A percentile compares a stretch with the other conserved stretches of the same genome.
phyloP scores from a whole-genome alignment of 116 monocot genomes.

The Cymodocea nodosa region DNA sequence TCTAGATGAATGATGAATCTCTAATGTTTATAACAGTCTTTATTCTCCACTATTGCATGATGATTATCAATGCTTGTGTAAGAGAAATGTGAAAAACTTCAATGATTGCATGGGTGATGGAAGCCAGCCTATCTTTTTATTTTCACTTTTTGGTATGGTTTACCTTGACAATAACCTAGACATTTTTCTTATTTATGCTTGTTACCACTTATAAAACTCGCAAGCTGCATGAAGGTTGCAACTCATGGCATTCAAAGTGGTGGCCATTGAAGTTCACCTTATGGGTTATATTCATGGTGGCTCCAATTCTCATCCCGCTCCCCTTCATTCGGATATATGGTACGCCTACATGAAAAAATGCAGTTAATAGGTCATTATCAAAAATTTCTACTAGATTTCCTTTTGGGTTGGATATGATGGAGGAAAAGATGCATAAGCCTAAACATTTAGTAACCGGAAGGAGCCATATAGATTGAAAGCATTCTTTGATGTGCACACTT shows the following conservation, averaged over 20 bases:
- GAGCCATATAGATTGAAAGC: no score
- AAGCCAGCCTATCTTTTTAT: neutral
- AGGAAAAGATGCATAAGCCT: no score
- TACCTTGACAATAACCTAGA: constrained; percentile 37
- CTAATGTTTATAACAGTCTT: no score
- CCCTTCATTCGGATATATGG: constrained; percentile 40
- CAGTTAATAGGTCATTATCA: neutral
- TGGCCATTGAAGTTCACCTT: constrained; percentile 40
- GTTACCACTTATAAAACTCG: constrained; percentile 33
- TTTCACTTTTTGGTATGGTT: neutral
- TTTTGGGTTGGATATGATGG: neutral
- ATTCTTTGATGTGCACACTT: no score
- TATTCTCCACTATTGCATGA: no score
- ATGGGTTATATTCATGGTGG: constrained; percentile 23
- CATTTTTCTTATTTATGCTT: constrained; percentile 52
- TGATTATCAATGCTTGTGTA: no score
- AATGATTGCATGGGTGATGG: neutral
- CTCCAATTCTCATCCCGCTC: constrained; percentile 31
- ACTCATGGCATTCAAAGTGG: constrained; percentile 58
- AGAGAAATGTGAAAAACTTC: neutral
- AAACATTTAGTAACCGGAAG: no score
- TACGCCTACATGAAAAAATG: constrained; percentile 11
- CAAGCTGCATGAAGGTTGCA: constrained; percentile 36
- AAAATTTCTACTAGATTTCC: neutral
- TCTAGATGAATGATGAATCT: neutral